Evolutionary conservation across 345 rosid genomes (phyloP).

Genomic region (Nephelium lappaceum): DNA sequence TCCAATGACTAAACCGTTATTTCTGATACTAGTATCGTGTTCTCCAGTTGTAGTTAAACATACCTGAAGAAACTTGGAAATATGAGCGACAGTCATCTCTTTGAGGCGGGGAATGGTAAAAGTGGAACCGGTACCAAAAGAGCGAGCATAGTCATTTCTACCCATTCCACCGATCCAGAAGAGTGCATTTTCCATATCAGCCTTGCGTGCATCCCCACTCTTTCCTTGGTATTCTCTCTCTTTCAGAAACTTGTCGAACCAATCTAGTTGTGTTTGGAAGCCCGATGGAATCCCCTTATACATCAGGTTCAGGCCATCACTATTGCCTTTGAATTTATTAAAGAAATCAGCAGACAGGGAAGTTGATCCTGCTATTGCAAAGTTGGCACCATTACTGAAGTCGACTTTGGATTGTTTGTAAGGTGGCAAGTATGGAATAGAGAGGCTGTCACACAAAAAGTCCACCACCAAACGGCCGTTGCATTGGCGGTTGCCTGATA

Average conservation of each 20-base stretch:
- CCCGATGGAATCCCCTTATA: constrained; percentile 33
- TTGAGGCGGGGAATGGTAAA: constrained; percentile 8
- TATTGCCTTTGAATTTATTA: neutral
- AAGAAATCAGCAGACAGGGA: constrained; percentile 29
- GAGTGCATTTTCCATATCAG: constrained; percentile 21
- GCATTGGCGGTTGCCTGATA: constrained; percentile 16
- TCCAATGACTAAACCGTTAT: too few species aligned
- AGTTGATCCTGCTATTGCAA: constrained; percentile 50
- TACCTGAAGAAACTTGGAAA: constrained; percentile 38
- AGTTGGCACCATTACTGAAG: constrained; percentile 40
- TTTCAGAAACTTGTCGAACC: constrained; percentile 37
- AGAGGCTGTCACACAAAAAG: constrained; percentile 36
- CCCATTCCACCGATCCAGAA: constrained; percentile 57
- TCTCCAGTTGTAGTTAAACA: neutral
- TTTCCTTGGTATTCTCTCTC: constrained; percentile 18
- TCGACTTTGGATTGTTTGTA: constrained; percentile 17
- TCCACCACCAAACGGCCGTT: constrained; percentile 45
- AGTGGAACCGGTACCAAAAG: constrained; percentile 16
- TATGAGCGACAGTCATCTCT: constrained; percentile 24
- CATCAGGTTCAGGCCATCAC: constrained; percentile 1
- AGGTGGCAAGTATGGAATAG: constrained; percentile 33
- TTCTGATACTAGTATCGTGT: neutral
- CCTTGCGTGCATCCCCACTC: constrained; percentile 10
- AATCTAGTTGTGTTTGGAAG: constrained; percentile 35
- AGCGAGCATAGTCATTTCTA: constrained; percentile 42